phyloP scores from a whole-genome alignment of 2,329 filamentous ascomycete genomes.

The Mycogone perniciosa region DNA sequence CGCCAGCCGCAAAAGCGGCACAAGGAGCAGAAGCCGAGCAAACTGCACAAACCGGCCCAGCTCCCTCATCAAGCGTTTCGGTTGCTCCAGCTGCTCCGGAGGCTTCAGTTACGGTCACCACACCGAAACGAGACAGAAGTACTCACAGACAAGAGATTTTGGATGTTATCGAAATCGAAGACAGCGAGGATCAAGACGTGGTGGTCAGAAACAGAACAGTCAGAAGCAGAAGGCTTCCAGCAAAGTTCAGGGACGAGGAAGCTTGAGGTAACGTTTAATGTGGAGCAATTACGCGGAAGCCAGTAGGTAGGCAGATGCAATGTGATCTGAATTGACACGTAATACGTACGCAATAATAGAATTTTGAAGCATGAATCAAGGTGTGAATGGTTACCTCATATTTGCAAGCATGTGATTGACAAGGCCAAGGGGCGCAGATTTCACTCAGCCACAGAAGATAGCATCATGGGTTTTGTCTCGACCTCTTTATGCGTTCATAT shows the following conservation, averaged over 20 bases:
- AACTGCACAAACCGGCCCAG: neutral
- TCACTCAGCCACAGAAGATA: no score
- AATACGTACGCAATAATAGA: neutral
- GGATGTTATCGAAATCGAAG: slow-evolving; percentile 21
- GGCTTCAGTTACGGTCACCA: slow-evolving; percentile 2
- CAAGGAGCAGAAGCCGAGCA: neutral
- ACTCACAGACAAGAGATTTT: slow-evolving; percentile 1
- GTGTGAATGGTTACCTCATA: neutral
- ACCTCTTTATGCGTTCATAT: neutral
- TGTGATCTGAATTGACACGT: neutral
- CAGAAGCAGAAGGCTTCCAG: slow-evolving; percentile 28
- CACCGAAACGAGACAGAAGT: neutral
- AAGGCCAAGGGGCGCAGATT: no score
- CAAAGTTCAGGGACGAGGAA: slow-evolving; percentile 32
- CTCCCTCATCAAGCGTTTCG: neutral
- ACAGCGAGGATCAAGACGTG: slow-evolving; percentile 28
- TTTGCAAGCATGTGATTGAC: neutral
- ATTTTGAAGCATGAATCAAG: neutral
- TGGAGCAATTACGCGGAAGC: neutral
- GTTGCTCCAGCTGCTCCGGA: slow-evolving; percentile 14
- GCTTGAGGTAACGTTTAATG: slow-evolving; percentile 13
- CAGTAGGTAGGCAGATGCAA: neutral
- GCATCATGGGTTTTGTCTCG: no score
- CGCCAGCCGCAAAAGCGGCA: neutral
- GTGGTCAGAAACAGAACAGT: slow-evolving; percentile 21